These are phyloP conservation scores for Austroboletus sp. DNA, from an alignment of 1,284 basidiomycete genomes.

Conservation along the genomic window DNA sequence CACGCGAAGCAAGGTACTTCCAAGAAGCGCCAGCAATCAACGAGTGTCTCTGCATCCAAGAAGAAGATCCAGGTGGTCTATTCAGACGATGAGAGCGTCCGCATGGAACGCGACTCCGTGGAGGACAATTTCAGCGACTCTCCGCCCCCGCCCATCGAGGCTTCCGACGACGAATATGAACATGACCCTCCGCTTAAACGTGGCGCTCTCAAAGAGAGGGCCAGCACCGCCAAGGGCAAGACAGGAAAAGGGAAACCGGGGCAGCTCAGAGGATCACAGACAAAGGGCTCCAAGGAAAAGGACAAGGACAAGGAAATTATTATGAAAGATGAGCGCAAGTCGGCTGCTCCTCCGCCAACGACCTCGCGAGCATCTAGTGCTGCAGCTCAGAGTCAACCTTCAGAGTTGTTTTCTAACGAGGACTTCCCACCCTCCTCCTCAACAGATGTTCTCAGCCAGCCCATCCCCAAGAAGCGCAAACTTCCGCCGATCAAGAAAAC, in stretches of 20 bases:
- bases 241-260: slow-evolving; percentile 12
- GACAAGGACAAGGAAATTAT: slow-evolving; percentile 32
- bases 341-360: slow-evolving; percentile 7
- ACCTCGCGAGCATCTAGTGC: slow-evolving; percentile 26
- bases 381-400: slow-evolving; percentile 26
- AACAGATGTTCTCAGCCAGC: slow-evolving; percentile 16
- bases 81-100: slow-evolving; percentile 27
- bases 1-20: slow-evolving; percentile 3
- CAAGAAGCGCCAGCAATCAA: slow-evolving; percentile 13
- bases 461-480: slow-evolving; percentile 52
- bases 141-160: slow-evolving; percentile 10
- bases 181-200: slow-evolving; percentile 28
- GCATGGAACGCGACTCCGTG: slow-evolving; percentile 18
- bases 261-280: slow-evolving; percentile 18
- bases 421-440: slow-evolving; percentile 12
- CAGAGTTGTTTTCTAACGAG: slow-evolving; percentile 27
- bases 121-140: slow-evolving; percentile 20
- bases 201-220: slow-evolving; percentile 24
- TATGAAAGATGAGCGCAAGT: slow-evolving; percentile 40
- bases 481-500: slow-evolving; percentile 70
- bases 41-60: slow-evolving; percentile 2
- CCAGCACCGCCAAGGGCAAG: slow-evolving; percentile 24
- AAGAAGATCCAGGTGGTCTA: slow-evolving; percentile 17
- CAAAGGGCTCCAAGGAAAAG: slow-evolving; percentile 25
- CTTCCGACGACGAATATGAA: slow-evolving; percentile 36